Conservation (phyloP, 2,329 filamentous ascomycete genomes). For the Orbilia ellipsospora region DNA sequence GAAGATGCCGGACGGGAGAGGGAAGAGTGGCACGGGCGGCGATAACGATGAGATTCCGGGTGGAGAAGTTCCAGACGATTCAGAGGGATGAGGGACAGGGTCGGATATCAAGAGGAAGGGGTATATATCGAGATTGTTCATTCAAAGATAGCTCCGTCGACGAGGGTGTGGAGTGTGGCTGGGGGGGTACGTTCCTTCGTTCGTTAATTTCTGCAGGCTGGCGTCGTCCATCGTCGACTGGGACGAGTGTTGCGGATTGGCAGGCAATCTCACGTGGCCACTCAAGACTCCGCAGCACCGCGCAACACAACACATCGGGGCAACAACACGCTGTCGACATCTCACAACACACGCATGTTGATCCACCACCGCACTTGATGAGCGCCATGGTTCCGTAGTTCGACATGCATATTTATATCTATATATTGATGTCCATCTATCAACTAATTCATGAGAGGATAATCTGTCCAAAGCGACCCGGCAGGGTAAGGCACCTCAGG, state of each 20-base stretch:
- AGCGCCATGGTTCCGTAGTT: too few species aligned
- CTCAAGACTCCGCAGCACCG: neutral
- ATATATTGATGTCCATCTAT: too few species aligned
- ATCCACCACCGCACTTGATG: neutral
- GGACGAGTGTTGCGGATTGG: too few species aligned
- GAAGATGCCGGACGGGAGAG: slow-evolving; percentile 14
- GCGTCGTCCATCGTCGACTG: neutral
- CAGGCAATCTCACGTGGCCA: slow-evolving; percentile 11
- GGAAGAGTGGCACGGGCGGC: neutral
- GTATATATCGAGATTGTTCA: too few species aligned
- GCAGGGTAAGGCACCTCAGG: too few species aligned
- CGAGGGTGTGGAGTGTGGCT: slow-evolving; percentile 1
- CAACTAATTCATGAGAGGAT: too few species aligned
- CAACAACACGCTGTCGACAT: slow-evolving; percentile 16
- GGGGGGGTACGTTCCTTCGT: neutral
- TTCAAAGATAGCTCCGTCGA: neutral
- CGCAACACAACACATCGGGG: slow-evolving; percentile 12
- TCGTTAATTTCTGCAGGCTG: slow-evolving; percentile 10
- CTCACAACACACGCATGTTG: slow-evolving; percentile 2
- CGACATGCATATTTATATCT: too few species aligned
- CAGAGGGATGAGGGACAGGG: neutral
- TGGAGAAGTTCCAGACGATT: neutral
- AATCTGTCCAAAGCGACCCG: too few species aligned
- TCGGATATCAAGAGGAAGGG: too few species aligned
- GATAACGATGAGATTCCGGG: neutral